Conservation (phyloP, 441 rosid species). For the Metrosideros polymorpha region DNA sequence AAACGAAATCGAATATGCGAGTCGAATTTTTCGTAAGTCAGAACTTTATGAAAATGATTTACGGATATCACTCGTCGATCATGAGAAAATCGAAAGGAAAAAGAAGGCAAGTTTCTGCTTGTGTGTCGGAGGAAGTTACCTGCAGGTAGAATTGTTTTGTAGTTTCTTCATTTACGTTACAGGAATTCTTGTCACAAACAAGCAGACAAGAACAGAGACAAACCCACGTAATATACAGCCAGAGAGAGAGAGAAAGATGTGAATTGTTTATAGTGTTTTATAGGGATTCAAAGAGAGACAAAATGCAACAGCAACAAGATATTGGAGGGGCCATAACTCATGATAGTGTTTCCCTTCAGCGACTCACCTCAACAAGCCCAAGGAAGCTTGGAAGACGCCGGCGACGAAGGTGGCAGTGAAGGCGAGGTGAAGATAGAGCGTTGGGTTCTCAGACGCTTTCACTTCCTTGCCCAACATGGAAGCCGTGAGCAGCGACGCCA, state of each 20-base stretch:
- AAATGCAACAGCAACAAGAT: not conserved
- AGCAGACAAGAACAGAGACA: not conserved
- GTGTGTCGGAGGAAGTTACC: not conserved
- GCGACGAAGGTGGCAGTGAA: constrained; percentile 91
- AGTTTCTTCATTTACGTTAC: not conserved
- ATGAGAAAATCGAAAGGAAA: not conserved
- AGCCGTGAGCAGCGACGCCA: constrained; percentile 64
- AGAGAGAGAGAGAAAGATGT: not conserved
- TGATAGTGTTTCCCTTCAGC: not conserved
- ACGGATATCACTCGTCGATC: not conserved
- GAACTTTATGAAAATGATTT: not conserved
- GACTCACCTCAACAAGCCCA: constrained; percentile 72
- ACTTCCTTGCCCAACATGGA: constrained; percentile 75
- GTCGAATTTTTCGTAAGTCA: not conserved
- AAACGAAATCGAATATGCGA: not conserved
- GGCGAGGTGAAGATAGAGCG: constrained; percentile 82
- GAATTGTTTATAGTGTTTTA: not conserved
- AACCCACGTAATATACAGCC: not conserved
- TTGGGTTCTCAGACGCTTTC: constrained; percentile 49
- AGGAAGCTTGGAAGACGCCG: constrained; percentile 71
- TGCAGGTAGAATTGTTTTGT: not conserved
- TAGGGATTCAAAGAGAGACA: not conserved
- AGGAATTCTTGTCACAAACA: not conserved
- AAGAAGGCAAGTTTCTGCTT: not conserved
- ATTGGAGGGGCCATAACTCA: not conserved